Base-by-base conservation (phyloP, 768 basidiomycete genomes). In the Xerocomellus dryophilus region DNA sequence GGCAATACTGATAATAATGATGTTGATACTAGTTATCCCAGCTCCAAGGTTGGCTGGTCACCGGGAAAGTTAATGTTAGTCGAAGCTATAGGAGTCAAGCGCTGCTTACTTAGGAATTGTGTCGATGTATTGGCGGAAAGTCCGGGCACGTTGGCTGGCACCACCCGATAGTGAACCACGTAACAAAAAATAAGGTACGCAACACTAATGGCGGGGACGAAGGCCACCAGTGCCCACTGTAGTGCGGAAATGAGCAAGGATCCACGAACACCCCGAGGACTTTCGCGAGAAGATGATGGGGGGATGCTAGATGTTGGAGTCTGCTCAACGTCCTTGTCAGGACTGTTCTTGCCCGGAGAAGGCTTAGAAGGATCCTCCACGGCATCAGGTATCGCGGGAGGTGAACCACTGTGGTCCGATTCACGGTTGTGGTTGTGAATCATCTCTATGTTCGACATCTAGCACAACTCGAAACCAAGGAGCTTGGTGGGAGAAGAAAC, bases 181-280 rank as follows among this genome's bases (percentile, higher is more conserved):
- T 61, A 61, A 14, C 59, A 61, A 32, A 61, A 61, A 4, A 43
- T 18, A 43, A 61, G 60, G 21, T 61, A 61, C 1, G 47, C 51
- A 15, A 54, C 32, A 11, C 32, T 51, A 5, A 61, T 39, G 5
- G n/a, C 9, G 10, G 55, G 51, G 17, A 29, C 42, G 2, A 61
- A 9, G 21, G 61, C 3, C 9, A 51, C n/a, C 36, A 40, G 14
- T 32, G 35, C 31, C 59, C 55, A 54, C 46, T 51, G 40, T 51
- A 45, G 54, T n/a, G 29, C 4, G 21, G 36, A 44, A 35, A 25
- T 21, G 40, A 61, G 27, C 7, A 25, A 34, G 15, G 39, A 20
- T 43, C 7, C 27, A 21, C 17, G 36, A n/a, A 36, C 21, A 32
- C 10, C 40, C 3, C 20, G 60, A 36, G 7, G 3, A 31, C 7